Evolutionary conservation across 805 yeast genomes (phyloP), one percentile per base, ranked within the genome.

Genomic region (Diddensiella caesifluorescens): DNA sequence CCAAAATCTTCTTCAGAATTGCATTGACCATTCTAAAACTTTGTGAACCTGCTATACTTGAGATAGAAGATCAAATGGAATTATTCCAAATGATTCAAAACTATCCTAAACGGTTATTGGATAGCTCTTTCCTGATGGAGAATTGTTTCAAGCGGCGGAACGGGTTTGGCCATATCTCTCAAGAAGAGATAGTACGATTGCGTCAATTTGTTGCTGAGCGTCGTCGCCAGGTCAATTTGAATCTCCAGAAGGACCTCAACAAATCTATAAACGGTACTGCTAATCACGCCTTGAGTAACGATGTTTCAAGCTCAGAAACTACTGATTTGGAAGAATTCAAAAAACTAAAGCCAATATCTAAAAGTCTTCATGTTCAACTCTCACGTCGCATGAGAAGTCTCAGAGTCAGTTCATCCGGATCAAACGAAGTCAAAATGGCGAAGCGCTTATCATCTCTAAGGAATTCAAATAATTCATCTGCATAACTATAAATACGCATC

Each of bases 31-130:
- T 92, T 10, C 75, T 89, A 59, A 83, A 84, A 55, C 61, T 80
- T 48, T 70, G 88, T 40, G 89, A 84, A 54, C 82, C 85, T 1
- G 75, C 75, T 37, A 70, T 89, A 44, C 52, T 59, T 15, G 60
- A 55, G 16, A 55, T 67, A 3, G 63, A 62, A 25, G 59, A 54
- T 34, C 77, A 71, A 42, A 74, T 77, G 70, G 84, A 79, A 50
- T 63, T 87, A 15, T 92, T 90, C 57, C 97, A 89, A 63, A 70
- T 80, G 26, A 74, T 90, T 50, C 98, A 90, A 61, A 80, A 83
- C 47, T 76, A 73, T 23, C 98, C 98, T 3, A 82, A 80, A 51
- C 63, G 69, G 20, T 53, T 85, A 13, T 53, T 84, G 3, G 56
- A 54, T 32, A 47, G 54, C 12, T 26, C 44, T 10, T 29, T 13